Evolutionary conservation across 345 rosid genomes (phyloP).

Genomic region (Gossypium bickii): DNA sequence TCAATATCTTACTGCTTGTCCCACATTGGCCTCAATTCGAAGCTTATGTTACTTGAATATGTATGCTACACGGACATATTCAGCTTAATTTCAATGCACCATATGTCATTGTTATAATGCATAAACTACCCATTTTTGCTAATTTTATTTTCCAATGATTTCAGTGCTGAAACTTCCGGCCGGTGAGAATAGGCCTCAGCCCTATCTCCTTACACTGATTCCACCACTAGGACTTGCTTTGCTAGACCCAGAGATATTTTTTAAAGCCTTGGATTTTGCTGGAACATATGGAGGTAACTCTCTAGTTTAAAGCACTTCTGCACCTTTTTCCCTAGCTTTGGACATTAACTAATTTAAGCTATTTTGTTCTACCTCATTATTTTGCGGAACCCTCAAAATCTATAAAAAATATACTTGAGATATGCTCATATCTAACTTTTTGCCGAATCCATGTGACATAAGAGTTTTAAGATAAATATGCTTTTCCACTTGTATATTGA

Average conservation of each 20-base stretch:
- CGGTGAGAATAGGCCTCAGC: slow-evolving; percentile 52
- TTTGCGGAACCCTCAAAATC: not conserved
- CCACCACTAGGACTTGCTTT: slow-evolving; percentile 68
- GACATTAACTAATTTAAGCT: not conserved
- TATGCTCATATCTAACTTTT: too few species aligned
- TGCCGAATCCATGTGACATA: too few species aligned
- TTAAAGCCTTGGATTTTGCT: slow-evolving; percentile 90
- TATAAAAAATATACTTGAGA: too few species aligned
- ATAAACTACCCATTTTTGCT: not conserved
- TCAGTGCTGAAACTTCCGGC: slow-evolving; percentile 72
- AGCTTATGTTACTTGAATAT: too few species aligned
- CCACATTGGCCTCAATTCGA: too few species aligned
- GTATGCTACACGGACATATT: too few species aligned
- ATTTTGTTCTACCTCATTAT: not conserved
- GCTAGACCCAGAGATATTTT: slow-evolving; percentile 87
- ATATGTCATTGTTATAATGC: not conserved
- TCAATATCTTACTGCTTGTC: too few species aligned
- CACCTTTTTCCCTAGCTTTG: not conserved
- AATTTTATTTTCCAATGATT: not conserved
- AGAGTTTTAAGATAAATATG: too few species aligned
- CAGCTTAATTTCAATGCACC: not conserved
- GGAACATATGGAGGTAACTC: slow-evolving; percentile 91
- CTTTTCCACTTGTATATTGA: too few species aligned
- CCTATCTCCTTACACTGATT: slow-evolving; percentile 67
- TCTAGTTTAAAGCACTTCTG: not conserved